phyloP scores from a whole-genome alignment of 139 green algal species.

The Tetradesmus obliquus region DNA sequence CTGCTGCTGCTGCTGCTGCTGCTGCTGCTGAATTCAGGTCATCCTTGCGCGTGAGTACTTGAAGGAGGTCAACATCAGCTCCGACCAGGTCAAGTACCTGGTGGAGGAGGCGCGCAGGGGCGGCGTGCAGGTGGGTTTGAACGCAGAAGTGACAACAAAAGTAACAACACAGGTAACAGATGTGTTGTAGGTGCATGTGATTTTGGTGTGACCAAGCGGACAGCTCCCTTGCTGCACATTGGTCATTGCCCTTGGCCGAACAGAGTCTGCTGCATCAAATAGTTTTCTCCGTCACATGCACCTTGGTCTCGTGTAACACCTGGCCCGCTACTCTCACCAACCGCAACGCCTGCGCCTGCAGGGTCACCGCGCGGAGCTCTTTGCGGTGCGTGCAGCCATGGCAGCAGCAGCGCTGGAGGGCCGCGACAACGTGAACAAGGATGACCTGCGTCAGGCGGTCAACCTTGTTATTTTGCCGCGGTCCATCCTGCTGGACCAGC shows the following conservation, averaged over 20 bases:
- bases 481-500: constrained; percentile 73
- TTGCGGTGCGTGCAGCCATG: constrained; percentile 88
- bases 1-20: background rate
- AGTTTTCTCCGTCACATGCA: no score
- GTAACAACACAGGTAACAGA: background rate
- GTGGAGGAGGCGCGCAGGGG: constrained; percentile 93
- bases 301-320: no score
- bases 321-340: no score
- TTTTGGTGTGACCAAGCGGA: background rate
- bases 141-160: background rate
- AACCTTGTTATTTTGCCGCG: constrained; percentile 96
- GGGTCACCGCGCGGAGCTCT: constrained; percentile 97
- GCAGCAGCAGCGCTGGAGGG: constrained; percentile 90
- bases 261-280: no score
- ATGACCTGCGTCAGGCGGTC: constrained; percentile 95
- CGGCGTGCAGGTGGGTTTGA: constrained; percentile 64
- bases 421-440: constrained; percentile 86
- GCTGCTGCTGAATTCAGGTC: background rate
- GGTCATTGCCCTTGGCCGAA: no score
- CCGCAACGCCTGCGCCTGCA: constrained; percentile 30
- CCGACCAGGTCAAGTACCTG: constrained; percentile 95
- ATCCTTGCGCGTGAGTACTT: constrained; percentile 98
- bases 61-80: constrained; percentile 90
- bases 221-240: background rate
- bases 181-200: background rate